Percentiles rank a stretch among this genome's conserved stretches.
These are phyloP conservation scores for Hyparrhenia diplandra DNA, from an alignment of 176 grass and related monocot species.

Conservation along the genomic window DNA sequence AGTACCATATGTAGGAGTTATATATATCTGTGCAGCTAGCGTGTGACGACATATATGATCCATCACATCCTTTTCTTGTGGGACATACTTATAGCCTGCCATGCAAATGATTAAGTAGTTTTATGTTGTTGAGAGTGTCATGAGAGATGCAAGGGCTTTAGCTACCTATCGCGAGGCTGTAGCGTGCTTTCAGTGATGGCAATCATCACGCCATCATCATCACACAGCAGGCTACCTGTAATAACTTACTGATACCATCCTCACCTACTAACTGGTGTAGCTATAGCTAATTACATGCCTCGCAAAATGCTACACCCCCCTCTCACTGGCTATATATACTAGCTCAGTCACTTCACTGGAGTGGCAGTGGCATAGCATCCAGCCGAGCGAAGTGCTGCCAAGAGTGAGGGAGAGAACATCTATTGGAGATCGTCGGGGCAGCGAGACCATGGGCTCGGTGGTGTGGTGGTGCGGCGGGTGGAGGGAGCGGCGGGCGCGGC, in stretches of 20 bases:
- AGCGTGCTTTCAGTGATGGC: slow-evolving; percentile 4
- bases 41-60: not conserved
- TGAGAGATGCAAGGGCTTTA: not conserved
- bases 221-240: slow-evolving; percentile 21
- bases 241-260: not conserved
- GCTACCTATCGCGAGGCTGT: not conserved
- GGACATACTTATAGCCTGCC: not conserved
- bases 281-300: not conserved
- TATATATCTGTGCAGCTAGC: not conserved
- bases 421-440: not conserved
- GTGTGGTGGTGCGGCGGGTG: slow-evolving; percentile 38
- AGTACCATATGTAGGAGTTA: not conserved
- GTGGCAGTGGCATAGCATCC: slow-evolving; percentile 10
- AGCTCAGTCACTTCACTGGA: slow-evolving; percentile 8
- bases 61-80: slow-evolving; percentile 12
- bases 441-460: not conserved
- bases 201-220: slow-evolving; percentile 43
- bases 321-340: slow-evolving; percentile 19
- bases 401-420: not conserved
- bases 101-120: slow-evolving; percentile 32
- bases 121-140: not conserved
- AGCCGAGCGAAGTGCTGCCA: not conserved
- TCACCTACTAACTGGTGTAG: not conserved
- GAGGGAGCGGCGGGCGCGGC: slow-evolving; percentile 21
- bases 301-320: not conserved